A percentile compares a stretch with the other conserved stretches of the same genome.
Conservation (phyloP, 2,329 filamentous ascomycete species). For the Xylariaceae sp. region DNA sequence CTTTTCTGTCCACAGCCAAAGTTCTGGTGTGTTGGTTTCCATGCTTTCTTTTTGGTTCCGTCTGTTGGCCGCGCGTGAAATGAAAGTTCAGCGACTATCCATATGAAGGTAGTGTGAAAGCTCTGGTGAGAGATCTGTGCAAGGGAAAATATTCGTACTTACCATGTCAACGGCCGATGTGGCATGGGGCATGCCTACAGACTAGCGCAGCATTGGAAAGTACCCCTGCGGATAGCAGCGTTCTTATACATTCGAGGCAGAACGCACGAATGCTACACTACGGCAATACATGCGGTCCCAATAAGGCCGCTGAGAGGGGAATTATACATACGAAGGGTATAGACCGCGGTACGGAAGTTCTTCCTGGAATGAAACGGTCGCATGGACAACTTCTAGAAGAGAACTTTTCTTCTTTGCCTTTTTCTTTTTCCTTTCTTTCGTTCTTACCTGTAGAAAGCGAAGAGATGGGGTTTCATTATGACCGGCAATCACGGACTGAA, state of each 20-base stretch:
- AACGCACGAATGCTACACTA: too few species aligned
- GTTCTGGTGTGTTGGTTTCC: neutral
- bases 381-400: too few species aligned
- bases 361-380: too few species aligned
- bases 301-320: too few species aligned
- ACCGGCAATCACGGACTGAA: neutral
- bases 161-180: neutral
- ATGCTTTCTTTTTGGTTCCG: neutral
- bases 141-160: neutral
- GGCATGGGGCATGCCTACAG: neutral
- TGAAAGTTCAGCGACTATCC: too few species aligned
- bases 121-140: too few species aligned
- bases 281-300: too few species aligned
- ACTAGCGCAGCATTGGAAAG: neutral
- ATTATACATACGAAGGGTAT: too few species aligned
- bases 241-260: neutral
- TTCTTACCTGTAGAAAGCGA: neutral
- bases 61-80: neutral
- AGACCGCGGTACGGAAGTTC: too few species aligned
- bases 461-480: slow-evolving; percentile 5
- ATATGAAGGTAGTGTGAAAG: too few species aligned
- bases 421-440: neutral
- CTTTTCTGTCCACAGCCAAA: neutral
- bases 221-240: neutral
- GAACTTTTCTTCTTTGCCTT: neutral